Evolutionary conservation across 495 filamentous ascomycete genomes (phyloP).

Genomic region (Cercophora newfieldiana): DNA sequence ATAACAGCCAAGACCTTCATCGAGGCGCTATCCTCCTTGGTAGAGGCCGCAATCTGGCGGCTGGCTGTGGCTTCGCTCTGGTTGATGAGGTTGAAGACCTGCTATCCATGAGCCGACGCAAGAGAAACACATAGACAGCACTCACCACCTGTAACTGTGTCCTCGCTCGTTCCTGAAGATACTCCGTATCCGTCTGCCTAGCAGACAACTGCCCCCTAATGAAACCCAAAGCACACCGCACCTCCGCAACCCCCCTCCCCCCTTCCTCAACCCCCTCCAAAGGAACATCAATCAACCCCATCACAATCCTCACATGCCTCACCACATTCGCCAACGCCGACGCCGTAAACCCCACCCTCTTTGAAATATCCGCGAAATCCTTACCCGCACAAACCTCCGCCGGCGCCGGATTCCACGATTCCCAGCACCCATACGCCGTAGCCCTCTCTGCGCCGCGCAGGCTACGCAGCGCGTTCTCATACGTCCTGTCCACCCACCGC

Average conservation of each 20-base stretch:
- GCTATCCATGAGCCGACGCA: background rate
- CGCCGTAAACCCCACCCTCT: background rate
- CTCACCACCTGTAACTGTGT: constrained; percentile 3
- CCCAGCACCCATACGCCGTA: constrained; percentile 1
- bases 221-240: background rate
- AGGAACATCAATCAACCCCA: background rate
- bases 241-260: background rate
- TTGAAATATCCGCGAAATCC: background rate
- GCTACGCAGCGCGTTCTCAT: background rate
- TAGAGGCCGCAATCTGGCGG: background rate
- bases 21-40: constrained; percentile 5
- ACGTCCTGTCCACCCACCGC: background rate
- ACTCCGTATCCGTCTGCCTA: background rate
- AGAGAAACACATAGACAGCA: background rate
- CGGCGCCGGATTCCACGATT: background rate
- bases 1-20: constrained; percentile 19
- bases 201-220: background rate
- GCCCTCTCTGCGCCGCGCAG: background rate
- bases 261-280: background rate
- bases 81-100: constrained; percentile 3
- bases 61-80: background rate
- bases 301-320: background rate
- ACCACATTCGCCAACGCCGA: constrained; percentile 2
- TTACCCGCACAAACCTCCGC: background rate
- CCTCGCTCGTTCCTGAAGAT: constrained; percentile 3